Evolutionary conservation across 345 rosid genomes (phyloP).

Genomic region (Eucalyptus tenuipes): DNA sequence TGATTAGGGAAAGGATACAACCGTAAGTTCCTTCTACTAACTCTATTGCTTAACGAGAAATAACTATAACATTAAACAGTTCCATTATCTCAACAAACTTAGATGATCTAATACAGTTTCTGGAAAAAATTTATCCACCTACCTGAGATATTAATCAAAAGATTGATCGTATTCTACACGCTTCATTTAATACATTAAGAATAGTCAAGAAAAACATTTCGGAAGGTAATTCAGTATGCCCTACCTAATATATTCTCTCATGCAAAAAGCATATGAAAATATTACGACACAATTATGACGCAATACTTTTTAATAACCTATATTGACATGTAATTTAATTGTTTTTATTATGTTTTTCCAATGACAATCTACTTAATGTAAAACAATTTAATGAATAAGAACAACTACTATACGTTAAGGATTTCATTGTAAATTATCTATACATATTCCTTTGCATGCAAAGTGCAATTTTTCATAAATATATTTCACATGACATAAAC

Average conservation of each 20-base stretch:
- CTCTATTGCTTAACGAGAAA: neutral
- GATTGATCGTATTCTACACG: neutral
- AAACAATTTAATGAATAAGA: neutral
- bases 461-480: neutral
- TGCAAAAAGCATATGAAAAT: neutral
- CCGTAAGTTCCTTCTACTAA: neutral
- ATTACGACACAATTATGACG: neutral
- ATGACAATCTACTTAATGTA: neutral
- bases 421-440: neutral
- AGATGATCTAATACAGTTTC: neutral
- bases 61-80: neutral
- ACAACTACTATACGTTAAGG: neutral
- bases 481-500: neutral
- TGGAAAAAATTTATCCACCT: neutral
- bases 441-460: neutral
- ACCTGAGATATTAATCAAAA: neutral
- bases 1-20: neutral
- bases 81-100: neutral
- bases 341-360: neutral
- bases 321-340: neutral
- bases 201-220: neutral
- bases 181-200: neutral
- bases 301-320: neutral
- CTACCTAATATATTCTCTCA: neutral
- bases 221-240: neutral